Evolutionary conservation across 169 alveolate genomes (phyloP), one percentile per base, ranked within the genome.

Genomic region (Cystoisospora suis): DNA sequence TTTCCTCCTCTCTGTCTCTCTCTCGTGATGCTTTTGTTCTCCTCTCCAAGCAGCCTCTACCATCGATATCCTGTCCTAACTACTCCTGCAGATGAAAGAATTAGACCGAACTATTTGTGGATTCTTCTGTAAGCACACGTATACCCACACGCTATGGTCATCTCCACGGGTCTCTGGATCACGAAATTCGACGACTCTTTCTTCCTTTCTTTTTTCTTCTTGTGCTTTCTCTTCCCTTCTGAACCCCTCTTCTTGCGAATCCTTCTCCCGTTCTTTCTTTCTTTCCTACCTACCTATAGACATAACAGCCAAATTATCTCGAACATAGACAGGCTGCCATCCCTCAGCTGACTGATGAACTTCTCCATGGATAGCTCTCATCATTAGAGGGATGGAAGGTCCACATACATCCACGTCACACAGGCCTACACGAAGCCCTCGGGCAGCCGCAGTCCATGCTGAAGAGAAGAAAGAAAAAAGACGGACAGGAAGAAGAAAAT

Each of bases 341-440:
- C 99, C 99, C 34, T 94, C 97, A 38, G 98, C 97, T 65, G 98
- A 95, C 85, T 97, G 96, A 90, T 97, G 99, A 32, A 99, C 99
- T 93, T 98, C 99, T 83, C 94, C 95, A 70, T 95, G 96, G 81
- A 94, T 95, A 72, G 98, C 95, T 49, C 97, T 97, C 94, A 98
- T 95, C 99, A 99, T 97, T 77, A 98, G 95, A 3, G 99, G 99
- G 79, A 98, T 96, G 44, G 99, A 96, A 38, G 99, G 99, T 0
- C 99, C 99, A 69, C 99, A 98, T 53, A 99, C 98, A 91, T 99
- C 99, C 27, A 99, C 97, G 93, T 99, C 99, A 61, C 98, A 94
- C 32, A 99, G 94, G 7, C 99, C 99, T 17, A 99, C 97, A 69
- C 95, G 94, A 56, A 94, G 94, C 38, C 97, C 97, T 49, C 94